Percentiles rank a stretch among this genome's conserved stretches.
Evolutionary conservation across 139 green algal genomes (phyloP).

Genomic region (Monoraphidium neglectum): DNA sequence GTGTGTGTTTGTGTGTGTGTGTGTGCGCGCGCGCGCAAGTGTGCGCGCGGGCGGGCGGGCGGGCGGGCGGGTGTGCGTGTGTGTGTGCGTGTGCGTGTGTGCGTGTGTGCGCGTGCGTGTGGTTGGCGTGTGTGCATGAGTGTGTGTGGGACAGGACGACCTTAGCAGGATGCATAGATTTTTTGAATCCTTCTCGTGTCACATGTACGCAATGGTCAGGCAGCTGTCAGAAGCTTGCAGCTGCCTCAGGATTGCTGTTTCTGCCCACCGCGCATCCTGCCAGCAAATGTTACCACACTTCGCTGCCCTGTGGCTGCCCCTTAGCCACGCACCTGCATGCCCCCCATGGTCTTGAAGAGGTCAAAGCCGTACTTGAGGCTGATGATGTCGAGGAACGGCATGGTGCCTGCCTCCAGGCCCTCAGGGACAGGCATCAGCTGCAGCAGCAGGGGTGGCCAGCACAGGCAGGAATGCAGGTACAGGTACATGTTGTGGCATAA

Average conservation of each 20-base stretch:
- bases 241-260: neutral
- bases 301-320: too few relatives aligned
- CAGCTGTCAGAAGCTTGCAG: neutral
- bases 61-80: neutral
- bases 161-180: too few relatives aligned
- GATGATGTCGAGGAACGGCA: conserved; percentile 72
- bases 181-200: neutral
- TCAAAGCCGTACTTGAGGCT: conserved; percentile 63
- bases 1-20: too few relatives aligned
- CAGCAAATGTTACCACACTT: neutral
- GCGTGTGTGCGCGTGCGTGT: neutral
- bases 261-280: neutral
- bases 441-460: conserved; percentile 24
- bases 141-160: neutral
- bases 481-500: neutral
- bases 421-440: conserved; percentile 13
- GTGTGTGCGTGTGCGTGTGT: neutral
- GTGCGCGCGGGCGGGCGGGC: too few relatives aligned
- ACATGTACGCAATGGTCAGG: neutral
- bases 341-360: conserved; percentile 53
- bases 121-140: neutral
- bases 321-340: conserved; percentile 36
- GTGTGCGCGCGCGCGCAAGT: too few relatives aligned
- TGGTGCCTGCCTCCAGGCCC: conserved; percentile 69
- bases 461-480: neutral